A percentile compares a stretch with the other conserved stretches of the same genome.
Evolutionary conservation across 371 early-diverging fungal species (phyloP).

Genomic region (Capillidium heterosporum): DNA sequence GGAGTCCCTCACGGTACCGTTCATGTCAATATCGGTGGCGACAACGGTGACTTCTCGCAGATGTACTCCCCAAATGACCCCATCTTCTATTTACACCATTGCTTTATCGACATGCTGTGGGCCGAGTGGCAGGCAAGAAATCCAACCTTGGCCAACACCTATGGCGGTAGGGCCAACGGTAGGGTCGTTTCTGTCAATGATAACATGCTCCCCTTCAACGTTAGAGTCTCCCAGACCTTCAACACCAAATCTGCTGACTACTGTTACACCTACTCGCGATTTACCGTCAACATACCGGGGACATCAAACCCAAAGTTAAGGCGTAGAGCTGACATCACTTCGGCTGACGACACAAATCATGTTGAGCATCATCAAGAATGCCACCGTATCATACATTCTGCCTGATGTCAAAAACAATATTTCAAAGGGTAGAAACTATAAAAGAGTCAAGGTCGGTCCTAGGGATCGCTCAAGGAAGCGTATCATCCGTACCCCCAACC

Average conservation of each 20-base stretch:
- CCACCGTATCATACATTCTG: background rate
- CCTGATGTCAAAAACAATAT: background rate
- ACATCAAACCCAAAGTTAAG: background rate
- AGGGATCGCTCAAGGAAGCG: background rate
- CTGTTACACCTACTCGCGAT: background rate
- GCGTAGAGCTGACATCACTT: background rate
- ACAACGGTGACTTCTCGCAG: conserved; percentile 22
- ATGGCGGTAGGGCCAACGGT: background rate
- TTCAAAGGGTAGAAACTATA: background rate
- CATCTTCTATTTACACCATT: conserved; percentile 35
- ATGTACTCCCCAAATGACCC: conserved; percentile 29
- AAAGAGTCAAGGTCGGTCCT: background rate
- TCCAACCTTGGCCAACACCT: background rate
- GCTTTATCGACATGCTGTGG: conserved; percentile 32
- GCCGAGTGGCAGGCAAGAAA: conserved; percentile 16
- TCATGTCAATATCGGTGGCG: conserved; percentile 26
- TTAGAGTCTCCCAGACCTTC: background rate
- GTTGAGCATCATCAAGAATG: background rate
- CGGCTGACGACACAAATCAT: background rate
- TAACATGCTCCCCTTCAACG: background rate
- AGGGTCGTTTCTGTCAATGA: background rate
- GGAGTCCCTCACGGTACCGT: conserved; percentile 21
- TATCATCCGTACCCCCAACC: background rate
- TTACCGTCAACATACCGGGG: background rate
- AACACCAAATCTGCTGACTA: background rate